Base-by-base conservation (phyloP, 1,139 yeast species). In the Diutina sp. region DNA sequence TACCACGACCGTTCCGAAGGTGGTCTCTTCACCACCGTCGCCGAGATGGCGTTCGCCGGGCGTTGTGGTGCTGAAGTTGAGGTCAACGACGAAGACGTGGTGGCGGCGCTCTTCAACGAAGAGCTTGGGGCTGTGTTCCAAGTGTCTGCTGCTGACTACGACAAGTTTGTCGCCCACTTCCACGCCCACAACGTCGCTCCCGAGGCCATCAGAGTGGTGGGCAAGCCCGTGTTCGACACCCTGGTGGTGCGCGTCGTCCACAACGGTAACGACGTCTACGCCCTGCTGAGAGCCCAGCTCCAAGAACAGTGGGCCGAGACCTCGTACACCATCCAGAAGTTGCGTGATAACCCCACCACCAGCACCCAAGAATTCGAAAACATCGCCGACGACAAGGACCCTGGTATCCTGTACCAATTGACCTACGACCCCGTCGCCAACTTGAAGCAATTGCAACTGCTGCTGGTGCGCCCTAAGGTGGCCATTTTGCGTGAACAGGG, bases 401-500 rank as follows among this genome's bases (percentile, higher is more conserved):
- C 98, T 46, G 99, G 99, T 71, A 75, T 95, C 61, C 79, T 84
- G 21, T 95, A 84, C 73, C 82, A 88, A 66, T 77, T 93, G 65
- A 82, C 95, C 4, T 93, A 74, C 66, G 78, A 83, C 58, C 67
- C 65, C 14, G 54, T 54, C 1, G 55, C 58, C 7, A 35, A 47
- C 6, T 55, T 55, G 16, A 57, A 48, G 3, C 21, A 4, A 12
- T 8, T 35, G 14, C 30, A 14, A 12, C 14, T 51, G 35, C 58
- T 51, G 32, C 21, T 25, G 16, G 6, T 9, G 14, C 59, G 77
- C 66, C 99, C 99, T 55, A 86, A 83, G 71, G 99, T 95, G 61
- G 99, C 99, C 46, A 90, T 95, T 59, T 78, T 95, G 66, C 87
- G 99, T 74, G 99, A 95, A 69, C 99, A 95, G 74, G 99, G 99